Evolutionary conservation across 108 stramenopile genomes (phyloP), one percentile per base, ranked within the genome.

Genomic region (Skeletonema costatum): DNA sequence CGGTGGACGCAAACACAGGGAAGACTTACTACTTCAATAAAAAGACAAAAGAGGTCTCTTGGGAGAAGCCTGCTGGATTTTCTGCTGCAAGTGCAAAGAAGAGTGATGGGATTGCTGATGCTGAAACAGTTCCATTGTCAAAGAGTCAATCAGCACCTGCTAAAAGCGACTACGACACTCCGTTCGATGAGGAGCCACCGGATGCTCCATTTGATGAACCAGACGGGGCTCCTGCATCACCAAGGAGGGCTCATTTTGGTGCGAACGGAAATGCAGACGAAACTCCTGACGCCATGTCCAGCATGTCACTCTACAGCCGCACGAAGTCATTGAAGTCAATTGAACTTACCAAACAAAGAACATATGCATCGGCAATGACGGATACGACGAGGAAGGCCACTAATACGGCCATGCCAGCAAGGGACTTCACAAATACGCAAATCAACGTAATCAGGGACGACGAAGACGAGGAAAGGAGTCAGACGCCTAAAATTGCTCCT

Each of bases 21-120:
- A 74, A 81, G 29, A 82, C 78, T 0, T 93, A 93, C 70, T 93
- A 89, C 76, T 93, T 88, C 68, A 87, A 93, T 68, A 84, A 83
- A 25, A 85, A 85, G 56, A 90, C 93, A 14, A 82, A 90, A 44
- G 74, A 80, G 41, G 88, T 89, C 12, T 84, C 81, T 10, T 93
- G 93, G 93, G 67, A 61, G n/a, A 92, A 89, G 74, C 93, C 93
- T 1, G 67, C 83, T 17, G 87, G 83, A 50, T 65, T 87, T 25
- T 25, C 25, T 25, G 25, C 25, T 25, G 25, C 25, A 25, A 25
- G 25, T 39, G 66, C 6, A 48, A n/a, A 11, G 66, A 78, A 61
- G 58, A 17, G 21, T 41, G n/a, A 48, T 12, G 66, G 62, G 44
- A 53, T 29, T 13, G 41, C 13, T n/a, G 58, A 73, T 17, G 36